These are phyloP conservation scores for Xylariaceae sp. DNA, from an alignment of 2,329 filamentous ascomycete genomes.

Conservation along the genomic window DNA sequence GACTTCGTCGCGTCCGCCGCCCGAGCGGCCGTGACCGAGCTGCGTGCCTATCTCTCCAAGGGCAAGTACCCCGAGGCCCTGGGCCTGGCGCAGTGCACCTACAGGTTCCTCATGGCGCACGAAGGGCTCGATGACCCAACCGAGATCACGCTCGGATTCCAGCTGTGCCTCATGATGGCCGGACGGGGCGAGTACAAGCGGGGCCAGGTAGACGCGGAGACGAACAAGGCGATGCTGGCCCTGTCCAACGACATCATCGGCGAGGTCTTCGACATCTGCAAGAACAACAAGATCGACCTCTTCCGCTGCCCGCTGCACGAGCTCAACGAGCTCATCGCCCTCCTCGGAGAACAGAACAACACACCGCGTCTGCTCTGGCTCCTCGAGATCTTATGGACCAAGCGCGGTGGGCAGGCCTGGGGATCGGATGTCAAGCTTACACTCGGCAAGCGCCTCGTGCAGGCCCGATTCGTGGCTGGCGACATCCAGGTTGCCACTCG, in stretches of 20 bases:
- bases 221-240: slow-evolving; percentile 13
- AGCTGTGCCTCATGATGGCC: slow-evolving; percentile 15
- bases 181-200: slow-evolving; percentile 13
- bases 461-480: slow-evolving; percentile 12
- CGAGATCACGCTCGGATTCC: slow-evolving; percentile 17
- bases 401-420: slow-evolving; percentile 8
- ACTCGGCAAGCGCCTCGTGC: slow-evolving; percentile 13
- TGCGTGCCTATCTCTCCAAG: slow-evolving; percentile 8
- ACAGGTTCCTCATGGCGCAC: slow-evolving; percentile 15
- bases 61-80: slow-evolving; percentile 11
- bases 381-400: slow-evolving; percentile 11
- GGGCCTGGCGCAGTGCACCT: slow-evolving; percentile 9
- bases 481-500: slow-evolving; percentile 7
- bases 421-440: slow-evolving; percentile 12
- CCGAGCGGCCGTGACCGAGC: slow-evolving; percentile 11
- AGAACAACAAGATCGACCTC: slow-evolving; percentile 16
- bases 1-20: slow-evolving; percentile 14
- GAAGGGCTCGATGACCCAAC: slow-evolving; percentile 16
- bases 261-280: slow-evolving; percentile 17
- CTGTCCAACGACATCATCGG: slow-evolving; percentile 11
- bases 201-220: slow-evolving; percentile 4
- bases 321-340: slow-evolving; percentile 15
- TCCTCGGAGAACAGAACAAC: slow-evolving; percentile 14
- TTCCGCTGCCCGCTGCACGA: slow-evolving; percentile 13
- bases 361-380: slow-evolving; percentile 11